Percentiles rank a stretch among this genome's conserved stretches.
phyloP scores from a whole-genome alignment of 306 rosid genomes.

The Sindora glabra region DNA sequence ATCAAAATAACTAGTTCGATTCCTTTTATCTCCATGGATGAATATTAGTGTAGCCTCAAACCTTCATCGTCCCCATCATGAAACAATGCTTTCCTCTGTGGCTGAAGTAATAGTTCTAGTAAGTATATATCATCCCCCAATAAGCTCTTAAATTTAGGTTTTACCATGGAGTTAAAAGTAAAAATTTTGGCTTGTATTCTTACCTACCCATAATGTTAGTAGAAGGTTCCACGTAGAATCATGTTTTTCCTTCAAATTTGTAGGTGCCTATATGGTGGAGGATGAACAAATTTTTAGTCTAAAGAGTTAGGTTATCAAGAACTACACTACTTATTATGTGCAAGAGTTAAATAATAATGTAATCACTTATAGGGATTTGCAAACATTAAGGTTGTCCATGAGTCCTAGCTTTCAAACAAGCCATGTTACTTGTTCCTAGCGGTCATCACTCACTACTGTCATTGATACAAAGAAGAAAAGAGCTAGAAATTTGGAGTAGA shows the following conservation, averaged over 20 bases:
- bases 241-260: conserved; percentile 29
- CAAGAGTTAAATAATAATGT: conserved; percentile 37
- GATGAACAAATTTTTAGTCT: conserved; percentile 25
- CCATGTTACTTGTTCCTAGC: conserved; percentile 57
- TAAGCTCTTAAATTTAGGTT: conserved; percentile 46
- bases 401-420: conserved; percentile 88
- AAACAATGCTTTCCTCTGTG: conserved; percentile 27
- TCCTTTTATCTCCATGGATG: conserved; percentile 65
- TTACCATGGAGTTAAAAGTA: conserved; percentile 49
- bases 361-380: conserved; percentile 58
- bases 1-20: conserved; percentile 56
- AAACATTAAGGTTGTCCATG: conserved; percentile 70
- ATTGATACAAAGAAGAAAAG: conserved; percentile 76
- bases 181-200: conserved; percentile 46
- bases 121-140: conserved; percentile 34
- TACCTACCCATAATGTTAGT: conserved; percentile 37
- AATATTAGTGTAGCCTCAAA: conserved; percentile 32
- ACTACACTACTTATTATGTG: conserved; percentile 16
- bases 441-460: conserved; percentile 33
- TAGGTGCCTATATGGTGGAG: conserved; percentile 29
- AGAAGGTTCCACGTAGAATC: conserved; percentile 32
- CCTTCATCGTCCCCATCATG: conserved; percentile 18
- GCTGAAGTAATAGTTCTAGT: conserved; percentile 25
- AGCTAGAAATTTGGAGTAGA: conserved; percentile 49
- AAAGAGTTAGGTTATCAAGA: conserved; percentile 53